Evolutionary conservation across 345 rosid species (phyloP).

Genomic region (Syzygium aqueum): DNA sequence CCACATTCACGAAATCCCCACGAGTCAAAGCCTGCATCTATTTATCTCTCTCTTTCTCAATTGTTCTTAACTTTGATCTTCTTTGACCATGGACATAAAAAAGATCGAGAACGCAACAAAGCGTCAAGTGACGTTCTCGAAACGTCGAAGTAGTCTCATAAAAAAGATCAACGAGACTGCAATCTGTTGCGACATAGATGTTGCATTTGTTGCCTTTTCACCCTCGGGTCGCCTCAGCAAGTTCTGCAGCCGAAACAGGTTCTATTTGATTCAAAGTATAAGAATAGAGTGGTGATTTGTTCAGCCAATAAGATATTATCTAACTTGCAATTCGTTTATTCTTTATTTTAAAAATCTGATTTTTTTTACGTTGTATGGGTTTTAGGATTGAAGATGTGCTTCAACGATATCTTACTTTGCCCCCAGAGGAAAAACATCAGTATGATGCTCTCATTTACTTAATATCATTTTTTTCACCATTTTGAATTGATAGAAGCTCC

Average conservation of each 20-base stretch:
- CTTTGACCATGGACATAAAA: not conserved
- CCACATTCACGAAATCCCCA: not conserved
- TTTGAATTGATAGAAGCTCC: not conserved
- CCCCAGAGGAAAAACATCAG: conserved; percentile 4
- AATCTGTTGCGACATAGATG: not conserved
- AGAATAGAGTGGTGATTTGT: not conserved
- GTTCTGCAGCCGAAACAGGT: not conserved
- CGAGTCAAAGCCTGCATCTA: not conserved
- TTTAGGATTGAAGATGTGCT: conserved; percentile 8
- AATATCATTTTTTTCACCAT: not conserved
- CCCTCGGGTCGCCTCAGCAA: not conserved
- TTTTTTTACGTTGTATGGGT: not conserved
- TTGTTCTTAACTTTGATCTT: not conserved
- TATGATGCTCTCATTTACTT: not conserved
- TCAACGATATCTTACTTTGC: conserved; percentile 5
- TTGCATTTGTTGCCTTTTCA: conserved; percentile 3
- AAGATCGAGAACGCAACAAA: not conserved
- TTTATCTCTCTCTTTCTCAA: not conserved
- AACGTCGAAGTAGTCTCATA: not conserved
- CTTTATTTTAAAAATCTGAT: not conserved
- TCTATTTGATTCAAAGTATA: not conserved
- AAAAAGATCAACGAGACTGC: not conserved
- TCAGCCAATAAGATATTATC: not conserved
- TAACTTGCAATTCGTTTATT: not conserved
- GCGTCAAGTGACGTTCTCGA: conserved; percentile 4